Base-by-base conservation (phyloP, 768 basidiomycete species). In the Lactarius akahatsu region DNA sequence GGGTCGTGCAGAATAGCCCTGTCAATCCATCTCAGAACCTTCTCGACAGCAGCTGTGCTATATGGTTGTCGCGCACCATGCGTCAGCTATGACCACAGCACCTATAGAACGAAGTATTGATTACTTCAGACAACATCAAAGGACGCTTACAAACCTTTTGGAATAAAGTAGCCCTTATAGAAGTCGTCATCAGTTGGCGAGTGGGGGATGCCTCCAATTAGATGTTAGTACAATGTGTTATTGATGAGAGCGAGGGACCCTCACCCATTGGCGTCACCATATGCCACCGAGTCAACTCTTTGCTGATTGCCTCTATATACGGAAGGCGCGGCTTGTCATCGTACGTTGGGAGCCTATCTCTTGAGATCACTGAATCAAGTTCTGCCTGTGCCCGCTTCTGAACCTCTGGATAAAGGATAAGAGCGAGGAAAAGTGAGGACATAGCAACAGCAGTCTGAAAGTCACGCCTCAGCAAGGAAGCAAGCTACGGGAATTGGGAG, bases 91-190 rank as follows among this genome's bases (percentile, higher is more conserved):
- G 18, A 62, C 41, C 2, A 32, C 18, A n/a, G 47, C 15, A n/a
- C 61, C 47, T 43, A 55, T 8, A 6, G 10, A n/a, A 1, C n/a
- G 56, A 3, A 26, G 13, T 13, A 2, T 52, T 4, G 50, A 23
- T 50, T n/a, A 15, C 13, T 15, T 23, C 23, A 2, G 11, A 4
- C 26, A 11, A 26, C 23, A 7, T 6, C 5, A 9, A 15, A 16
- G 1, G 30, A 23, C 2, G n/a, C 11, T n/a, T n/a, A 65, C 6
- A 60, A 15, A 57, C 71, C 75, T 63, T 75, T 75, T 9, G 74
- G 73, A 6, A 76, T 73, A 59, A 68, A 69, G 56, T 69, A 73
- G 6, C 73, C 74, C 30, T 69, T 61, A 63, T 72, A 76, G 9
- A 71, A 47, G 47, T 72, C 73, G 30, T 74, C 75, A 30, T 70